phyloP scores from a whole-genome alignment of 495 filamentous ascomycete genomes.

The Platismatia glauca region DNA sequence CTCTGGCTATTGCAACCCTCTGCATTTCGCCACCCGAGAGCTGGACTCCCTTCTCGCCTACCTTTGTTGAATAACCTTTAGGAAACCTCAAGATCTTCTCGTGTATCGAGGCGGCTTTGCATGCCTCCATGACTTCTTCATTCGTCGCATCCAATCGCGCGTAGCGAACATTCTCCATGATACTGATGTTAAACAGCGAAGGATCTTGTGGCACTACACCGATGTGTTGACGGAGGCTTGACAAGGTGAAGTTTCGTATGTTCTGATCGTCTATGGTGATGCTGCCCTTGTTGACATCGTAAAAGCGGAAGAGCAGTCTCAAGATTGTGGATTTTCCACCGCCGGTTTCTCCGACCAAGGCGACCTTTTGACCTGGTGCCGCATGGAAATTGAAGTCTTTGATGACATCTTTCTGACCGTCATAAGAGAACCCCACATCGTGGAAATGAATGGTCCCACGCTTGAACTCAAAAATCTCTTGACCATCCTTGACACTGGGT shows the following conservation, averaged over 20 bases:
- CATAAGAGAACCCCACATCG: slow-evolving; percentile 42
- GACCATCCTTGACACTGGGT: slow-evolving; percentile 50
- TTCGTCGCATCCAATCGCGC: slow-evolving; percentile 37
- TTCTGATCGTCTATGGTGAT: slow-evolving; percentile 48
- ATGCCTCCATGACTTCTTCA: slow-evolving; percentile 21
- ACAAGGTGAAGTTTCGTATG: slow-evolving; percentile 42
- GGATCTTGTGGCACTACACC: slow-evolving; percentile 57
- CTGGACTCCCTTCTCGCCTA: slow-evolving; percentile 51
- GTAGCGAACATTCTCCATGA: slow-evolving; percentile 37
- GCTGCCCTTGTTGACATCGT: slow-evolving; percentile 35
- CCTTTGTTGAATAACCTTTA: slow-evolving; percentile 34
- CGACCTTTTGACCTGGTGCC: slow-evolving; percentile 45
- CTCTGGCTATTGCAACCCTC: slow-evolving; percentile 49
- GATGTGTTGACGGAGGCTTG: slow-evolving; percentile 46
- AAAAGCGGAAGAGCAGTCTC: slow-evolving; percentile 48
- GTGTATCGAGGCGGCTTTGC: slow-evolving; percentile 22
- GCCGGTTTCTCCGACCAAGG: slow-evolving; percentile 54
- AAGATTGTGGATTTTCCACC: slow-evolving; percentile 53
- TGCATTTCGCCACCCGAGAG: slow-evolving; percentile 55
- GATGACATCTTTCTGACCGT: slow-evolving; percentile 41
- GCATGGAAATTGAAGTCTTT: slow-evolving; percentile 44
- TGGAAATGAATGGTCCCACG: slow-evolving; percentile 43
- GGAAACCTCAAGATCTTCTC: slow-evolving; percentile 23
- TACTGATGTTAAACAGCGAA: slow-evolving; percentile 45
- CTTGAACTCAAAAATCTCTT: slow-evolving; percentile 46